A percentile compares a stretch with the other conserved stretches of the same genome.
phyloP scores from a whole-genome alignment of 441 rosid genomes.

The Pelargonium fulgidum region DNA sequence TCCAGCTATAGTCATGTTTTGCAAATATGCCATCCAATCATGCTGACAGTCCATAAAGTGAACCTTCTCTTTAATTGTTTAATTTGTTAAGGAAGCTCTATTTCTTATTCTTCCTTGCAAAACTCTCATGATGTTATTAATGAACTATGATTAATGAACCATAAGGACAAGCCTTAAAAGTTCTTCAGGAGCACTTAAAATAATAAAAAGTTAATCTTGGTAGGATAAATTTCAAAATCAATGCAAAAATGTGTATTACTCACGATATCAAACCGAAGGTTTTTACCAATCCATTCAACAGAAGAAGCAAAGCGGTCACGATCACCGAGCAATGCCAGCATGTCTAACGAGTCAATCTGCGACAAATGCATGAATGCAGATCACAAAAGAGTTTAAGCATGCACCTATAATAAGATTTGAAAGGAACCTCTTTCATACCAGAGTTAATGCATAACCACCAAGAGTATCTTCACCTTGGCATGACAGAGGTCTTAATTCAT shows the following conservation, averaged over 20 bases:
- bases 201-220: slow-evolving; percentile 10
- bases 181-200: neutral
- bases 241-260: slow-evolving; percentile 33
- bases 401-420: slow-evolving; percentile 1
- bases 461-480: slow-evolving; percentile 90
- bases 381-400: slow-evolving; percentile 13
- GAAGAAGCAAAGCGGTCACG: slow-evolving; percentile 63
- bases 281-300: slow-evolving; percentile 96
- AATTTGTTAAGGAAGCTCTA: neutral
- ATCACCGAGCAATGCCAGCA: slow-evolving; percentile 83
- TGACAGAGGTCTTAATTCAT: slow-evolving; percentile 79
- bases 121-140: neutral
- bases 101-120: neutral
- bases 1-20: neutral
- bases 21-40: neutral
- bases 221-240: slow-evolving; percentile 9
- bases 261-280: slow-evolving; percentile 95
- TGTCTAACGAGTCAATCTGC: slow-evolving; percentile 93
- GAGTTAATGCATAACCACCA: slow-evolving; percentile 93
- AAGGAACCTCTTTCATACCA: slow-evolving; percentile 37
- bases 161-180: neutral
- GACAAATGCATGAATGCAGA: slow-evolving; percentile 16
- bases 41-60: neutral
- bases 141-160: neutral
- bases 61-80: neutral